Conservation (phyloP, 805 yeast species). For the Yamadazyma nakazawae region DNA sequence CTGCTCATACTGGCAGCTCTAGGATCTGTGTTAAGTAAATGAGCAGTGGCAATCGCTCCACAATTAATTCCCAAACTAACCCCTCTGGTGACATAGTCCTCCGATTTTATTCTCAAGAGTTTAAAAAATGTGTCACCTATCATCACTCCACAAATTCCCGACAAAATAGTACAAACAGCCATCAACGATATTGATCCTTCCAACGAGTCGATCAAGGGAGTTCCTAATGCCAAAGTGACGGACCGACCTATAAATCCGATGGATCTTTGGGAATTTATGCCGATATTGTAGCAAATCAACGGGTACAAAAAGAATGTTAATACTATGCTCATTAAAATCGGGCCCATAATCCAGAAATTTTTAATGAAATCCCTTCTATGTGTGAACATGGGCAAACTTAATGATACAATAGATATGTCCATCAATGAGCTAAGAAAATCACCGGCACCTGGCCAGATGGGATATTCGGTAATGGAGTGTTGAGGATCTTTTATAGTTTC, state of each 20-base stretch:
- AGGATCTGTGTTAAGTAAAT: constrained; percentile 64
- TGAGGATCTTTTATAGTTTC: constrained; percentile 13
- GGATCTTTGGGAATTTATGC: constrained; percentile 57
- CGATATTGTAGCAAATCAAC: constrained; percentile 59
- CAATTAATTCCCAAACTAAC: constrained; percentile 74
- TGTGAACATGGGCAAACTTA: constrained; percentile 74
- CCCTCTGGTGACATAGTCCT: constrained; percentile 74
- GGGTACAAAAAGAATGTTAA: constrained; percentile 70
- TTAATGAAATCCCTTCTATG: constrained; percentile 60
- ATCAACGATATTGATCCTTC: constrained; percentile 69
- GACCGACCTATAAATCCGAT: constrained; percentile 78
- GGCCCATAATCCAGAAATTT: constrained; percentile 59
- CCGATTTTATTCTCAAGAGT: constrained; percentile 50
- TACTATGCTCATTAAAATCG: constrained; percentile 53
- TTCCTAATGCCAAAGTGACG: constrained; percentile 75
- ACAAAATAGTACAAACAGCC: constrained; percentile 74
- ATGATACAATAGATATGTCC: constrained; percentile 74
- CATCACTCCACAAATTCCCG: constrained; percentile 74
- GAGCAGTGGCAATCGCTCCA: constrained; percentile 82
- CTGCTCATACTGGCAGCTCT: constrained; percentile 79
- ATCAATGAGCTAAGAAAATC: constrained; percentile 66
- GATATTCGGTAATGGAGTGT: constrained; percentile 27
- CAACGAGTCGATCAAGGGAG: constrained; percentile 65
- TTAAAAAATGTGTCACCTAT: constrained; percentile 53
- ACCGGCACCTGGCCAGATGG: constrained; percentile 75